Conservation (phyloP, 345 rosid genomes). For the Hypericum androsaemum region DNA sequence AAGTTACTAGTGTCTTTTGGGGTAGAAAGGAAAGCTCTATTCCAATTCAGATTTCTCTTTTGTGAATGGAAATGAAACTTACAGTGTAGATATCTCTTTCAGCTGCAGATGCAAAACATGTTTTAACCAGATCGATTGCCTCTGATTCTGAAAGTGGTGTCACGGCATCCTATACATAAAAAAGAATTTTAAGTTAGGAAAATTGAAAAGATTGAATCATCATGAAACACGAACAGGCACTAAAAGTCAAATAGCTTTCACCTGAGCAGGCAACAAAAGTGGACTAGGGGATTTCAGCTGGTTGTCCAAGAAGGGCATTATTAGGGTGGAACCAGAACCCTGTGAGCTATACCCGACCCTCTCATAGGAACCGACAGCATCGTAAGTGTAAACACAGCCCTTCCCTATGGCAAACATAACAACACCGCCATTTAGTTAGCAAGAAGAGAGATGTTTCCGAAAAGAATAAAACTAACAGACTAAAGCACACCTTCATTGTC, state of each 20-base stretch:
- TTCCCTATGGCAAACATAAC: constrained; percentile 39
- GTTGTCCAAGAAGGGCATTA: constrained; percentile 94
- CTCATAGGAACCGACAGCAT: constrained; percentile 98
- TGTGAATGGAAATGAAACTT: constrained; percentile 18
- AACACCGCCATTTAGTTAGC: not conserved
- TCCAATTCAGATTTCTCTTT: too few species aligned
- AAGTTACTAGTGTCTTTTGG: too few species aligned
- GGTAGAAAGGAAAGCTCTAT: too few species aligned
- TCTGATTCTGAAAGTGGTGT: constrained; percentile 85
- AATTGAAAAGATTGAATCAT: constrained; percentile 7
- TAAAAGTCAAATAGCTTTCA: constrained; percentile 13
- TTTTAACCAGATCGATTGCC: constrained; percentile 87
- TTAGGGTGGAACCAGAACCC: constrained; percentile 85
- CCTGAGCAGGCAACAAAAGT: constrained; percentile 75
- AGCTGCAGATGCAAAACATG: constrained; percentile 85
- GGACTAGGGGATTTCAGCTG: constrained; percentile 97
- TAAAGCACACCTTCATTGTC: constrained; percentile 60
- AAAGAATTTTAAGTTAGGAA: constrained; percentile 1
- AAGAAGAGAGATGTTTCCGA: not conserved
- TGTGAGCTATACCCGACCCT: constrained; percentile 93
- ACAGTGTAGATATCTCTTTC: constrained; percentile 97
- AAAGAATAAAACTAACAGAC: constrained; percentile 1
- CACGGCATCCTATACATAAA: constrained; percentile 60
- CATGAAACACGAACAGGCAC: not conserved
- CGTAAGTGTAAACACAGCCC: constrained; percentile 94